These are phyloP conservation scores for Mucor piriformis DNA, from an alignment of 371 early-diverging fungal genomes.

Conservation along the genomic window DNA sequence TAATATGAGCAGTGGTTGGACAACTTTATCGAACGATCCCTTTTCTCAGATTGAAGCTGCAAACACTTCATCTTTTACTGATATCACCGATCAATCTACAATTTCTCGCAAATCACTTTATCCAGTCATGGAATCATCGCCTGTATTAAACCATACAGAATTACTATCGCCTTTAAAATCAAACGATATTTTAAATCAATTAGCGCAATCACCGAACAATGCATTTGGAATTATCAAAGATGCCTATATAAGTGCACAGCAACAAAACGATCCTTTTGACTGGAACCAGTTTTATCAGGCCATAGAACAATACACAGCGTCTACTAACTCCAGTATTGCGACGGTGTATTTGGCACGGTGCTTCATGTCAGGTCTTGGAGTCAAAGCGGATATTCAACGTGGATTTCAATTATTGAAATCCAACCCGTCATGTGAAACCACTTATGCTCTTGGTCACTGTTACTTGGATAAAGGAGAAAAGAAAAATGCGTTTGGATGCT, in stretches of 20 bases:
- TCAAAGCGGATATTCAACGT: slow-evolving; percentile 9
- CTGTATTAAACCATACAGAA: not conserved
- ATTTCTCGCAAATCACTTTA: slow-evolving; percentile 27
- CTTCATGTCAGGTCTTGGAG: slow-evolving; percentile 23
- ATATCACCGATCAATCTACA: slow-evolving; percentile 32
- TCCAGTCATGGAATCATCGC: slow-evolving; percentile 3
- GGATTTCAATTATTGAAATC: slow-evolving; percentile 19
- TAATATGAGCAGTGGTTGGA: slow-evolving; percentile 25
- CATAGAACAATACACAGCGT: slow-evolving; percentile 8
- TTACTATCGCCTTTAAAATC: not conserved
- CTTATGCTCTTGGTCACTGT: slow-evolving; percentile 24
- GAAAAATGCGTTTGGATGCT: slow-evolving; percentile 21
- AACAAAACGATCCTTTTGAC: slow-evolving; percentile 22
- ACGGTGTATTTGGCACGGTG: slow-evolving; percentile 27
- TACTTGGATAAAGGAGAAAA: slow-evolving; percentile 24
- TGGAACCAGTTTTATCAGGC: slow-evolving; percentile 26
- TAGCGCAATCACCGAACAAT: not conserved
- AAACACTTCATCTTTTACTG: slow-evolving; percentile 28
- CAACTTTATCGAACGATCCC: slow-evolving; percentile 27
- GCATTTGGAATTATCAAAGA: slow-evolving; percentile 13
- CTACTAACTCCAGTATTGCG: not conserved
- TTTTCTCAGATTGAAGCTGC: slow-evolving; percentile 29
- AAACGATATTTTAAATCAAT: not conserved
- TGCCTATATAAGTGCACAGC: slow-evolving; percentile 20
- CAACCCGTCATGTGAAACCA: slow-evolving; percentile 28